phyloP scores from a whole-genome alignment of 805 yeast species.

The Tetrapisispora iriomotensis region DNA sequence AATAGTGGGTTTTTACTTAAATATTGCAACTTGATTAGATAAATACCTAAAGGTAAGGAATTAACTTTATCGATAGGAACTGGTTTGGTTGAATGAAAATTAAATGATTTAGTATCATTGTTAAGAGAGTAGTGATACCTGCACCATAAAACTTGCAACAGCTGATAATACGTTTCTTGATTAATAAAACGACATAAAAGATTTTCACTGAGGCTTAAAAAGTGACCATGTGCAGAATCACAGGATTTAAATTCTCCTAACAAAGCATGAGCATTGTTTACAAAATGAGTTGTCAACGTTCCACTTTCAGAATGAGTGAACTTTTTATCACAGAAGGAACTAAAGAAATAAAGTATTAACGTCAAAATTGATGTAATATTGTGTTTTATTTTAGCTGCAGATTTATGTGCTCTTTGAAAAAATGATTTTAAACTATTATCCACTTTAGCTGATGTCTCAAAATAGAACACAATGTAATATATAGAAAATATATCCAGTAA shows the following conservation, averaged over 20 bases:
- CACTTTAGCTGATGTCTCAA: conserved; percentile 40
- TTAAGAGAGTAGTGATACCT: conserved; percentile 59
- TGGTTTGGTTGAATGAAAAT: conserved; percentile 50
- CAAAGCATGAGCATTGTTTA: conserved; percentile 60
- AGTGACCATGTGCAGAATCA: conserved; percentile 49
- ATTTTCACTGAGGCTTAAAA: conserved; percentile 51
- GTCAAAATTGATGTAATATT: conserved; percentile 30
- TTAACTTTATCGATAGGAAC: conserved; percentile 29
- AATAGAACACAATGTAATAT: conserved; percentile 40
- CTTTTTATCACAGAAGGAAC: neutral
- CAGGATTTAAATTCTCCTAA: conserved; percentile 66
- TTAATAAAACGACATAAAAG: conserved; percentile 37
- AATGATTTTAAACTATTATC: conserved; percentile 35
- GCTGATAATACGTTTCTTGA: conserved; percentile 48
- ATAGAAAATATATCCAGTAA: conserved; percentile 30
- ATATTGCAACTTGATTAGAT: conserved; percentile 31
- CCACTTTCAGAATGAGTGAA: conserved; percentile 4
- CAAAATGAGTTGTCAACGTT: conserved; percentile 21
- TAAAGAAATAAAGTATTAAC: conserved; percentile 9
- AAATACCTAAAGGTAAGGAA: conserved; percentile 25
- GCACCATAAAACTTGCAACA: conserved; percentile 72
- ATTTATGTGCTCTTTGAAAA: conserved; percentile 32
- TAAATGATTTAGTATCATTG: conserved; percentile 50
- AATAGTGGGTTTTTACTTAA: conserved; percentile 49
- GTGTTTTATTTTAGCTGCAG: conserved; percentile 40